Evolutionary conservation across 2,329 filamentous ascomycete species (phyloP), one percentile per base, ranked within the genome.

Genomic region (Venturia effusa): DNA sequence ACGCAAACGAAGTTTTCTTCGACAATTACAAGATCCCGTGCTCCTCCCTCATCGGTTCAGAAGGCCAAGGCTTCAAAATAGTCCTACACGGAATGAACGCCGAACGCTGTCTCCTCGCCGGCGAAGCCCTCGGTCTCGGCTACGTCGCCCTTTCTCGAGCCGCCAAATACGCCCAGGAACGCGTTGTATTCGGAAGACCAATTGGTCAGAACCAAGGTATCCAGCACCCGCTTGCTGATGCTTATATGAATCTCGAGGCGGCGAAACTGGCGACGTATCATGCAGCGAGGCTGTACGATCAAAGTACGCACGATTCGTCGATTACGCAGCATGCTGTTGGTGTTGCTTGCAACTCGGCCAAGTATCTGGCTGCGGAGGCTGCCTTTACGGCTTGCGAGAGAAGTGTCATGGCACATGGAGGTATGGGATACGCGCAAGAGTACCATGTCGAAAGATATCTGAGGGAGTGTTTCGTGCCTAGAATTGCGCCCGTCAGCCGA

Each of bases 1-100:
- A 94, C 69, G 89, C 90, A 0, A 95, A 95, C 68, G 89, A 94
- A 71, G 87, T 95, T 1, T 95, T 95, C 74, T 94, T 95, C 71
- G 89, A 94, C 73, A 83, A 87, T 68, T 95, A 92, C 73, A 73
- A 75, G 4, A 83, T 94, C 17, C 84, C 87, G 0, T 80, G 80
- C 0, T 79, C 84, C 48, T 79, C 84, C 0, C 76, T 93, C 0
- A 84, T 95, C 51, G 90, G 90, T 0, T 71, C 83, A 39, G 88
- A 94, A 72, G 85, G 86, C 5, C 81, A 89, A 64, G 90, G 91
- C 0, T 95, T 95, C 79, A 87, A 86, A 69, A 88, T 91, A 64
- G 84, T 78, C 65, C 69, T 80, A 4, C 77, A 79, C 64, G 78
- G 78, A 10, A 80, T 80, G 78, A 80, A 80, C 41, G 78, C 78